These are phyloP conservation scores for Narthecium ossifragum DNA, from an alignment of 106 monocot genomes.

Conservation along the genomic window DNA sequence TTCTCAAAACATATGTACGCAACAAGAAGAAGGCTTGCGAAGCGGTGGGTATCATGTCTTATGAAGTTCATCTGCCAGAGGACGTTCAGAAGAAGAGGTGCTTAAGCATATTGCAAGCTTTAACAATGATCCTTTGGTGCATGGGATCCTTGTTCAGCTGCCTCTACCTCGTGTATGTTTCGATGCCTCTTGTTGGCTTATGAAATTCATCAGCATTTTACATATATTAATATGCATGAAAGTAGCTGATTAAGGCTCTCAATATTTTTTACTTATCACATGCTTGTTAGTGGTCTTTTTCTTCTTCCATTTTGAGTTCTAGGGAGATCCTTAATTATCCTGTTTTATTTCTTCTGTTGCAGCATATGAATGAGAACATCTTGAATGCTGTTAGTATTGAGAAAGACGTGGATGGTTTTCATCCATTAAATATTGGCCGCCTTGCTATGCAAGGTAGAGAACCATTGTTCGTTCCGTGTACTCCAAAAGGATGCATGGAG, in stretches of 20 bases:
- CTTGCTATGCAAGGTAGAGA: conserved; percentile 95
- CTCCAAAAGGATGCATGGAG: conserved; percentile 98
- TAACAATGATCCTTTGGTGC: conserved; percentile 69
- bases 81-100: conserved; percentile 78
- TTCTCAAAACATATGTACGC: conserved; percentile 88
- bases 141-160: conserved; percentile 93
- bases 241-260: background rate
- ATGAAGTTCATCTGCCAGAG: conserved; percentile 80
- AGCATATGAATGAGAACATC: conserved; percentile 92
- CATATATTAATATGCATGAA: background rate
- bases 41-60: conserved; percentile 74
- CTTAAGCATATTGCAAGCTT: conserved; percentile 60
- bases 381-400: conserved; percentile 75
- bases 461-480: conserved; percentile 90
- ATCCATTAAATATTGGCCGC: conserved; percentile 89
- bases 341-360: conserved; percentile 19
- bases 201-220: background rate
- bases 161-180: conserved; percentile 81
- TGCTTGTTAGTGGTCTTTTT: background rate
- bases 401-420: conserved; percentile 98
- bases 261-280: background rate
- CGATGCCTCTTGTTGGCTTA: background rate
- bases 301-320: background rate
- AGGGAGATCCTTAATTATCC: background rate
- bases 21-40: conserved; percentile 98